A percentile compares a stretch with the other conserved stretches of the same genome.
Evolutionary conservation across 306 rosid genomes (phyloP).

Genomic region (Phaseolus lunatus): DNA sequence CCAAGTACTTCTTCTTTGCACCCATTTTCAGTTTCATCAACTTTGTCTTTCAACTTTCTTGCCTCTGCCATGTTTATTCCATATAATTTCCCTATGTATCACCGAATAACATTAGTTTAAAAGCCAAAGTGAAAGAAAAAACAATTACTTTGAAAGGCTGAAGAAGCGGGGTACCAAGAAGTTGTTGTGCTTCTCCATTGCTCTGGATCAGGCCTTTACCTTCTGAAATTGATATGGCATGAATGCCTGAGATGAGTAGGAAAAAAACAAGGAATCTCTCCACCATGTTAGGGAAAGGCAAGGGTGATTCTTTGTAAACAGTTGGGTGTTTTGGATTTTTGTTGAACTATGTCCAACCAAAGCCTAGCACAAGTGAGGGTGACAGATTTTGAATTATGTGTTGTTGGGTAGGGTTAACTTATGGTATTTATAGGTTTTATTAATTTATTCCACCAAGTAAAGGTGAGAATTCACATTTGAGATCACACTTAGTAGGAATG

Average conservation of each 20-base stretch:
- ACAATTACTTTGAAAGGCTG: background rate
- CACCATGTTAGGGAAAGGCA: constrained; percentile 17
- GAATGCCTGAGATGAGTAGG: constrained; percentile 30
- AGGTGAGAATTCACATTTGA: background rate
- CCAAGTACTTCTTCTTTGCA: constrained; percentile 2
- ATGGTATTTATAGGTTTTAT: constrained; percentile 12
- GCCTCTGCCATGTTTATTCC: constrained; percentile 27
- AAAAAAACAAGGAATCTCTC: constrained; percentile 28
- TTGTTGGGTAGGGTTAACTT: background rate
- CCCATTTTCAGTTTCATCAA: constrained; percentile 28
- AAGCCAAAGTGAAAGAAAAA: background rate
- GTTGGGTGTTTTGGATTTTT: background rate
- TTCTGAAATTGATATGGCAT: constrained; percentile 28
- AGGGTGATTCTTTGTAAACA: constrained; percentile 13
- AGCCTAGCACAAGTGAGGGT: background rate
- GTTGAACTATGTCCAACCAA: constrained; percentile 7
- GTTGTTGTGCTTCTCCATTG: constrained; percentile 29
- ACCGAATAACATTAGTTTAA: background rate
- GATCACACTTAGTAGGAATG: too few relatives aligned
- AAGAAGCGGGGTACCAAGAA: constrained; percentile 22
- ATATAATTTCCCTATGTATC: constrained; percentile 32
- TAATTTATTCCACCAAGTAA: background rate
- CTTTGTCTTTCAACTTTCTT: constrained; percentile 23
- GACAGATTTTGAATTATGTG: background rate
- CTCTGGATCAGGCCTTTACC: constrained; percentile 26